phyloP scores from a whole-genome alignment of 768 basidiomycete genomes.

The Trametes cinnabarina region DNA sequence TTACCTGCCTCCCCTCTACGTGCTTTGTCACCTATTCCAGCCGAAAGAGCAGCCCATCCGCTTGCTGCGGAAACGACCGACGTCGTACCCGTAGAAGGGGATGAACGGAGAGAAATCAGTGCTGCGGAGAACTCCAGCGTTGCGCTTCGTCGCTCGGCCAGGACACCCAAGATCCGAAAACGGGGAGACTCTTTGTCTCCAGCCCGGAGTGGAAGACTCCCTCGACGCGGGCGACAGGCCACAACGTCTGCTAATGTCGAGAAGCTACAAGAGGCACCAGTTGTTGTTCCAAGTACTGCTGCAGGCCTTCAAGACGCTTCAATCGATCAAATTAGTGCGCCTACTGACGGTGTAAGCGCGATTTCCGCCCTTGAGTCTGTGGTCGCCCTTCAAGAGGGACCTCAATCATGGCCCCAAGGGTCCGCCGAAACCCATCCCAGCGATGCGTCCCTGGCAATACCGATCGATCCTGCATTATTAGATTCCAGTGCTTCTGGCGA shows the following conservation, averaged over 20 bases:
- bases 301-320: no score
- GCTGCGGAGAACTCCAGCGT: neutral
- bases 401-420: no score
- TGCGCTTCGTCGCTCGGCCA: conserved; percentile 8
- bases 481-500: neutral
- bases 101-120: neutral
- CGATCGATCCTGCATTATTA: conserved; percentile 4
- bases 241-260: neutral
- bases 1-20: neutral
- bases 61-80: no score
- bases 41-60: no score
- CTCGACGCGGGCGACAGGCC: neutral
- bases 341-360: no score
- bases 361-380: no score
- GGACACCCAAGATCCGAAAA: conserved; percentile 5
- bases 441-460: neutral
- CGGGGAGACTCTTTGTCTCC: conserved; percentile 11
- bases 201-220: neutral
- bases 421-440: neutral
- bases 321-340: no score
- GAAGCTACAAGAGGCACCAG: no score
- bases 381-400: no score
- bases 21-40: neutral
- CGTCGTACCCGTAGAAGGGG: neutral
- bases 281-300: no score